Conservation (phyloP, 306 rosid species). For the Myrica gale region DNA sequence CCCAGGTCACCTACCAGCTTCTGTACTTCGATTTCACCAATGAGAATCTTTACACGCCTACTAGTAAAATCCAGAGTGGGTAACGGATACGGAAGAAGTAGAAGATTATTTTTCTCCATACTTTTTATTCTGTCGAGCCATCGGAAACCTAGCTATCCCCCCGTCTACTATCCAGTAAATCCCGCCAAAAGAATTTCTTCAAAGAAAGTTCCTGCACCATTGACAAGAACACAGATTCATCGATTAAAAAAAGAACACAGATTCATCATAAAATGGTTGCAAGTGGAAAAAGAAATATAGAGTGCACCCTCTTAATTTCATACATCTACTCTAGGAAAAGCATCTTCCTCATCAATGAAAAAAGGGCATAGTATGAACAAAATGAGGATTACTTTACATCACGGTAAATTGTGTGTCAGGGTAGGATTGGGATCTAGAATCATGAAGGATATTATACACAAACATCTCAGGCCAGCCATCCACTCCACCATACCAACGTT, state of each 20-base stretch:
- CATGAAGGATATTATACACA: no score
- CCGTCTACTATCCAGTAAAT: conserved; percentile 28
- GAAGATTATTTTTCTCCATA: conserved; percentile 26
- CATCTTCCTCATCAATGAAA: background rate
- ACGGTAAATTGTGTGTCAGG: no score
- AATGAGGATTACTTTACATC: no score
- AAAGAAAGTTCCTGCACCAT: conserved; percentile 39
- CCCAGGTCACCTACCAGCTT: conserved; percentile 37
- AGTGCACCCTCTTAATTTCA: background rate
- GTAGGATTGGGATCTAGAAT: no score
- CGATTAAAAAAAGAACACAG: conserved; percentile 13
- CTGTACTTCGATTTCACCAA: conserved; percentile 33
- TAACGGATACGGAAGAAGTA: conserved; percentile 38
- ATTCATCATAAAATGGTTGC: background rate
- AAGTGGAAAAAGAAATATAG: background rate
- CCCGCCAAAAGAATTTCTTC: conserved; percentile 42
- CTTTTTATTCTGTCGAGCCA: conserved; percentile 32
- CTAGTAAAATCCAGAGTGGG: conserved; percentile 33
- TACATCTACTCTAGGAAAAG: background rate
- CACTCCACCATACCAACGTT: no score
- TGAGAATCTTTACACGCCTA: conserved; percentile 34
- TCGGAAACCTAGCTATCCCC: conserved; percentile 36
- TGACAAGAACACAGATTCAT: conserved; percentile 12
- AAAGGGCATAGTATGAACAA: no score
- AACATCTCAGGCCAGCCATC: no score